Base-by-base conservation (phyloP, 805 yeast species). In the Spathaspora boniae region DNA sequence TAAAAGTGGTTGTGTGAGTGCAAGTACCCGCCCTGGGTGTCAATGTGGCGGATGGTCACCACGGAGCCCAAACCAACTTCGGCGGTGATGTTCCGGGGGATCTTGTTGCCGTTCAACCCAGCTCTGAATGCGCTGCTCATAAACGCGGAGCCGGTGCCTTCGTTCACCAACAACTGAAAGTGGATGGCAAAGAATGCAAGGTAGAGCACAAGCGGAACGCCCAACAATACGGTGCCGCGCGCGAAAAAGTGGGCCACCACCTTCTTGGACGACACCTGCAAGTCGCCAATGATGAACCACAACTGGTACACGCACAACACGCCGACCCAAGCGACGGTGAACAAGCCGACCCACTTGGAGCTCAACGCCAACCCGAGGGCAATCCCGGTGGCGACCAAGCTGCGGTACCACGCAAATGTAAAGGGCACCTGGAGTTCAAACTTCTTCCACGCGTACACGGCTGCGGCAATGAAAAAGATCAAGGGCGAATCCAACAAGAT, bases 341-440 rank as follows among this genome's bases (percentile, higher is more conserved):
- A 84, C 26, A 84, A 61, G 43, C 94, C 94, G 30, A 84, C 93
- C 93, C 93, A 84, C 59, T 85, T 85, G 21, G 89, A 77, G 16
- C 84, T 74, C 15, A 79, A 61, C 4, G 93, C 83, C 39, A 83
- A 65, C 35, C 93, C 94, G 39, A 84, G 61, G n/a, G 79, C 78
- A 35, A 80, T 54, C 46, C 84, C 85, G 28, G 86, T 70, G n/a
- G 80, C 69, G 19, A 78, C 18, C 46, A 85, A 59, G n/a, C 78
- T 60, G 51, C 72, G 78, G 53, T 57, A 77, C 77, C 89, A 80
- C 16, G 54, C 60, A 28, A 55, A 51, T 12, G 82, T 47, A 49
- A 77, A 74, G n/a, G 95, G 82, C 34, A 67, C 66, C 48, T 74
- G 78, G 37, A 76, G 58, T 60, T 83, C 86, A 53, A 78, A 76